Base-by-base conservation (phyloP, 306 rosid species). In the Vigna radiata region DNA sequence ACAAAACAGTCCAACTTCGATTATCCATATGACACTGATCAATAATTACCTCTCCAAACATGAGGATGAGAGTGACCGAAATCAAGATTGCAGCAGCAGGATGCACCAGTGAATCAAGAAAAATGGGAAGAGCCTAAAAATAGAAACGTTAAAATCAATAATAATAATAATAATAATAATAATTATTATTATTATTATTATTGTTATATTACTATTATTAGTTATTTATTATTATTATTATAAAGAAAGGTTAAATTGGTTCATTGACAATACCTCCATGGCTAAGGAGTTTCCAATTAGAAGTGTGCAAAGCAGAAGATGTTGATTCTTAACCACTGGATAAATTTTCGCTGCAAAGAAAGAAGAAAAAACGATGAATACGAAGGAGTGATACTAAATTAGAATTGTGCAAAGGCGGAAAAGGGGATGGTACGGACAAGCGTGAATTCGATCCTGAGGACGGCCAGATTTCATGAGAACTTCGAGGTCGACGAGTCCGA, bases 271-370 rank as follows among this genome's bases (percentile, higher is more conserved):
- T 2, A 95, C 98, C 97, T 95, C 99, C 97, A 95, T 92, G 12
- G 99, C 97, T 73, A 95, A 64, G 19, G 99, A 87, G 78, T 95
- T 95, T 50, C 97, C 99, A 50, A 95, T 95, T 84, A 95, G 84
- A 68, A 95, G 99, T 7, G 99, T 95, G 75, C 99, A 95, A 36
- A 95, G 94, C 74, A 92, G 77, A 75, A 92, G 97, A 85, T 95
- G 99, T 88, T 95, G 99, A 53, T 95, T 95, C 85, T 95, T 95
- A 63, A 95, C 99, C 62, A 95, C 99, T 2, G 99, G 99, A 63
- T 81, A 95, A 5, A 95, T 95, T 75, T 95, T 95, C n/a, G 93
- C 99, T 94, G 93, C 59, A 33, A 81, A 70, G 74, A 21, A 39
- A 36, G 5, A 77, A 41, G 12, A 68, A 17, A 13, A 4, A 19